These are phyloP conservation scores for Marsdenia floribunda DNA, from an alignment of 257 asterid genomes.

Conservation along the genomic window DNA sequence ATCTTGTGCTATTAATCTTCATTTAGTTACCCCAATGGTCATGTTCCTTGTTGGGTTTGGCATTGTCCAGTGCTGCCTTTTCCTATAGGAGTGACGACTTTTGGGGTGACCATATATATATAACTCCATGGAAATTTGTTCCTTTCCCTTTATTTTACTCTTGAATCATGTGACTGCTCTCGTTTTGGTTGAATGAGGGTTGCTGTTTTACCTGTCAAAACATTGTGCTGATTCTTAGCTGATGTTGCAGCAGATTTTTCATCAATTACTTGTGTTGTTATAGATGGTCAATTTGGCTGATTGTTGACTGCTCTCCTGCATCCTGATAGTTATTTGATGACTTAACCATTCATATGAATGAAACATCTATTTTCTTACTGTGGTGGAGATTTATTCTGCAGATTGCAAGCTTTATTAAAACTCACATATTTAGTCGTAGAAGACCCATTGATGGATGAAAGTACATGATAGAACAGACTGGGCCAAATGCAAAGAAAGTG, in stretches of 20 bases:
- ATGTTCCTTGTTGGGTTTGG: neutral
- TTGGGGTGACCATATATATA: neutral
- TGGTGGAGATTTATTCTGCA: slow-evolving; percentile 18
- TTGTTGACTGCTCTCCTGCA: neutral
- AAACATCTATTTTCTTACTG: neutral
- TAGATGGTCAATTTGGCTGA: neutral
- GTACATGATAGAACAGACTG: slow-evolving; percentile 89
- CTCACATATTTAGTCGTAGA: slow-evolving; percentile 53
- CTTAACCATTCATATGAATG: neutral
- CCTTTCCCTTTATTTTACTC: neutral
- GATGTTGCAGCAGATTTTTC: neutral
- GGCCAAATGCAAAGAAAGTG: slow-evolving; percentile 82
- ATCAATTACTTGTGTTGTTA: neutral
- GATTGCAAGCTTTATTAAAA: slow-evolving; percentile 91
- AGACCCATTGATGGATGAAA: slow-evolving; percentile 93
- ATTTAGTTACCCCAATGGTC: neutral
- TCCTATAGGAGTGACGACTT: neutral
- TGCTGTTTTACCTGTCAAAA: neutral
- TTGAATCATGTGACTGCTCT: neutral
- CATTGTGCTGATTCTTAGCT: neutral
- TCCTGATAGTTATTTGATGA: neutral
- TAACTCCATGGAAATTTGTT: neutral
- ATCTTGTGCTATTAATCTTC: neutral
- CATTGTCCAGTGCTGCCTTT: neutral
- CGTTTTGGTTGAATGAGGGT: neutral